These are phyloP conservation scores for Sporothrix inflata DNA, from an alignment of 2,329 filamentous ascomycete genomes.

Conservation along the genomic window DNA sequence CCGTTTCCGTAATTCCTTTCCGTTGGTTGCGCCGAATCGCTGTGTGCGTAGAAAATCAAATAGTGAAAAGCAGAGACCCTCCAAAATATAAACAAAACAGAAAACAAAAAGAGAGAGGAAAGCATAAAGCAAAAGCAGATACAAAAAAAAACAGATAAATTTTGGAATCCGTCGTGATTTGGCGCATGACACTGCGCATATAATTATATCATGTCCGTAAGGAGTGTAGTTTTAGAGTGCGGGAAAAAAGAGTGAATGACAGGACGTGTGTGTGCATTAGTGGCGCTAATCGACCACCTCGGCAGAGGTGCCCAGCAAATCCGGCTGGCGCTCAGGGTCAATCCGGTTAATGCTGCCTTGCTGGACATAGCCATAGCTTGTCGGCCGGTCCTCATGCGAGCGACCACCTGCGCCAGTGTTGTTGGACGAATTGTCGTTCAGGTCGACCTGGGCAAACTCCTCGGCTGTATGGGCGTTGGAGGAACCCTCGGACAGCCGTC, in stretches of 20 bases:
- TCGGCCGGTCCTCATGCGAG: constrained; percentile 51
- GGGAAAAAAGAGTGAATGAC: neutral
- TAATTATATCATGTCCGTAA: neutral
- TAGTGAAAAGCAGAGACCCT: neutral
- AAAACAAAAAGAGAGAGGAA: neutral
- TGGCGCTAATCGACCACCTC: constrained; percentile 53
- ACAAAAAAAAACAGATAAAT: neutral
- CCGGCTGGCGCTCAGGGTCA: constrained; percentile 51
- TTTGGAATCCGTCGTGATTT: neutral
- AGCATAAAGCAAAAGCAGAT: neutral
- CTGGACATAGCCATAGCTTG: constrained; percentile 60
- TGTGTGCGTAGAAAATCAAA: constrained; percentile 13
- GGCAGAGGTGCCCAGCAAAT: constrained; percentile 58
- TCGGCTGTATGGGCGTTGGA: constrained; percentile 52
- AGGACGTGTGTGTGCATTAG: neutral
- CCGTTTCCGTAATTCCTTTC: constrained; percentile 5
- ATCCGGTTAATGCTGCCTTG: constrained; percentile 61
- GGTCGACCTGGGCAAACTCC: constrained; percentile 50
- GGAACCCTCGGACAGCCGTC: constrained; percentile 49
- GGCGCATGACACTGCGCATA: neutral
- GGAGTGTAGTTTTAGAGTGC: neutral
- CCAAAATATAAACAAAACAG: neutral
- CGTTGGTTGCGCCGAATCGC: constrained; percentile 27
- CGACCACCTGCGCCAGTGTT: constrained; percentile 15
- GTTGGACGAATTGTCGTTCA: constrained; percentile 37